These are phyloP conservation scores for Carex sylvatica DNA, from an alignment of 202 grass and related monocot genomes.

Conservation along the genomic window DNA sequence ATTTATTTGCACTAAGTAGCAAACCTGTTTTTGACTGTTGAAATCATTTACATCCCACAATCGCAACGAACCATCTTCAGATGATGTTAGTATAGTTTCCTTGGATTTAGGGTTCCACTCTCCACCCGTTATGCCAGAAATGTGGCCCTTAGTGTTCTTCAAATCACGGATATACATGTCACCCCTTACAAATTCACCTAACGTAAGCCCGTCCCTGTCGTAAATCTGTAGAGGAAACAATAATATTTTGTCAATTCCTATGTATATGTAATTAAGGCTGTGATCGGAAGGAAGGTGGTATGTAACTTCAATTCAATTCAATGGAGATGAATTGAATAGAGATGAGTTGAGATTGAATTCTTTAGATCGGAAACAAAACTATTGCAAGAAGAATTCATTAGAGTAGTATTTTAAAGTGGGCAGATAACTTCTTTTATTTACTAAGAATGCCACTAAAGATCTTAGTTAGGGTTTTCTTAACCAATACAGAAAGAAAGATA, in stretches of 20 bases:
- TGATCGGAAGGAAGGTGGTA: too few species aligned
- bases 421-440: too few species aligned
- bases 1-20: neutral
- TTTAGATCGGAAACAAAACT: too few species aligned
- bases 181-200: constrained; percentile 92
- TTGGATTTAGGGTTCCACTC: constrained; percentile 99
- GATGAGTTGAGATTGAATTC: too few species aligned
- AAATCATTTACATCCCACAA: constrained; percentile 91
- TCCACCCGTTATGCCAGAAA: constrained; percentile 85
- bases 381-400: too few species aligned
- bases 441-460: too few species aligned
- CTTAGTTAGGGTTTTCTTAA: too few species aligned
- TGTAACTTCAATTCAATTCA: too few species aligned
- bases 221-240: constrained; percentile 66
- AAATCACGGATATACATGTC: constrained; percentile 99
- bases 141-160: constrained; percentile 97
- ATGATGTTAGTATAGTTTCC: constrained; percentile 87
- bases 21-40: constrained; percentile 92
- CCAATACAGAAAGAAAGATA: too few species aligned
- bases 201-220: constrained; percentile 82
- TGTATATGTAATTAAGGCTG: neutral
- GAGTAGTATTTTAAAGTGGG: too few species aligned
- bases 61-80: constrained; percentile 95
- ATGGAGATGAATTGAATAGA: too few species aligned
- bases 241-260: constrained; percentile 14